Conservation (phyloP, 2,329 filamentous ascomycete species). For the Dissoconium aciculare region DNA sequence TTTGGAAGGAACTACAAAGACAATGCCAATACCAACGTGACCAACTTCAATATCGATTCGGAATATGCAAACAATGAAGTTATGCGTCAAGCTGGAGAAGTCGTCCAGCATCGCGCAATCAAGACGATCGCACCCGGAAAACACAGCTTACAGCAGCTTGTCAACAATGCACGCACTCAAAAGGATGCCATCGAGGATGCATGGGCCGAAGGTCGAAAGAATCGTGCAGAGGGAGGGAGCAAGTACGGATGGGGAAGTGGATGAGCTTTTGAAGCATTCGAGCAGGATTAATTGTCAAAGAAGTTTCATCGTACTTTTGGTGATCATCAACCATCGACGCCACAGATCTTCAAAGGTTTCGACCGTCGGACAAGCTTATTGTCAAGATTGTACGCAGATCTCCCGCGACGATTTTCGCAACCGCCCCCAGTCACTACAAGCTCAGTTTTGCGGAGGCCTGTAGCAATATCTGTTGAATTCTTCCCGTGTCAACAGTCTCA, state of each 20-base stretch:
- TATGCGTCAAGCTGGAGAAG: constrained; percentile 53
- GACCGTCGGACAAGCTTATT: too few relatives aligned
- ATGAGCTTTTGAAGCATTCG: too few relatives aligned
- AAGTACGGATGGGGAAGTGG: constrained; percentile 13
- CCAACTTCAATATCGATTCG: constrained; percentile 76
- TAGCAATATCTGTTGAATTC: too few relatives aligned
- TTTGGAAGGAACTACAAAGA: constrained; percentile 50
- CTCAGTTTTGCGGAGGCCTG: too few relatives aligned
- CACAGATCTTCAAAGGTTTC: too few relatives aligned
- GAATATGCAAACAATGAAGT: constrained; percentile 80
- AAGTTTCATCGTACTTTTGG: too few relatives aligned
- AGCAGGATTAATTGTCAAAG: too few relatives aligned
- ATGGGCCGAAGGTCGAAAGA: constrained; percentile 66
- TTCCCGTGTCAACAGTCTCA: too few relatives aligned
- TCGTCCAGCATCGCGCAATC: constrained; percentile 62
- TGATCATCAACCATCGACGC: too few relatives aligned
- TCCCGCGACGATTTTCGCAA: too few relatives aligned
- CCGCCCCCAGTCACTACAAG: too few relatives aligned
- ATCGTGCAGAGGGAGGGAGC: constrained; percentile 48
- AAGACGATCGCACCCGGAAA: constrained; percentile 73
- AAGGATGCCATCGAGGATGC: constrained; percentile 81
- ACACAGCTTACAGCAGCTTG: constrained; percentile 75
- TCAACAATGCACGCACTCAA: constrained; percentile 68
- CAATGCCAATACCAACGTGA: constrained; percentile 46
- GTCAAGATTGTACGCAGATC: too few relatives aligned